Evolutionary conservation across 2,329 filamentous ascomycete genomes (phyloP).

Genomic region (Aaosphaeria pasadenensis): DNA sequence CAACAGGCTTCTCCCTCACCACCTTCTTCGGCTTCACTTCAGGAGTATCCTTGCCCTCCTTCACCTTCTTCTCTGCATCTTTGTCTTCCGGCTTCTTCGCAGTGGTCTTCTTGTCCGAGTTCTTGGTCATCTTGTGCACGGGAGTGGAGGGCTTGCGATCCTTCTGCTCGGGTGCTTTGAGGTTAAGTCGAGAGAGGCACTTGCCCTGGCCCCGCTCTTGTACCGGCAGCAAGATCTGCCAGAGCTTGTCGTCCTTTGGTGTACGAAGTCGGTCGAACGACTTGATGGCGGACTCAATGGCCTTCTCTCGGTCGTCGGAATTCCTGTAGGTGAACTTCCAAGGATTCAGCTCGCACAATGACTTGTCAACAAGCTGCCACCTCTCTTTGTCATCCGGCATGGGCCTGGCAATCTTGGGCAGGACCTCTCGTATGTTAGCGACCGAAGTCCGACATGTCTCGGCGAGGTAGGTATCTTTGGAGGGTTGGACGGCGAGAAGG

Average conservation of each 20-base stretch:
- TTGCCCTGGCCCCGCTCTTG: slow-evolving; percentile 62
- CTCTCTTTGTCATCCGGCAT: slow-evolving; percentile 44
- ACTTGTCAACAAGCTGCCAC: slow-evolving; percentile 53
- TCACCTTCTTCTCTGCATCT: slow-evolving; percentile 45
- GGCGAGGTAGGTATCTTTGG: slow-evolving; percentile 28
- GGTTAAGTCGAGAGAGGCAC: slow-evolving; percentile 57
- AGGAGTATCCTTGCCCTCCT: slow-evolving; percentile 13
- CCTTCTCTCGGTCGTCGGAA: slow-evolving; percentile 55
- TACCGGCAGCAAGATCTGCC: slow-evolving; percentile 60
- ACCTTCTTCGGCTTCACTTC: slow-evolving; percentile 4
- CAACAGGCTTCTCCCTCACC: slow-evolving; percentile 22
- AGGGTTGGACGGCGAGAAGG: slow-evolving; percentile 50
- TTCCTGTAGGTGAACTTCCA: slow-evolving; percentile 59
- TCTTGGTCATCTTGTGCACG: slow-evolving; percentile 38
- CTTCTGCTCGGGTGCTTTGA: slow-evolving; percentile 40
- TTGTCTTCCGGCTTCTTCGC: slow-evolving; percentile 45
- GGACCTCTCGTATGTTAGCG: slow-evolving; percentile 27
- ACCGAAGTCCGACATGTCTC: slow-evolving; percentile 26
- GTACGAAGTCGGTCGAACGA: slow-evolving; percentile 62
- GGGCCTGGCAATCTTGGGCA: slow-evolving; percentile 52
- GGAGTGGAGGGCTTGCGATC: slow-evolving; percentile 29
- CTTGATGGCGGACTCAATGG: slow-evolving; percentile 60
- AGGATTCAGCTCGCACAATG: slow-evolving; percentile 60
- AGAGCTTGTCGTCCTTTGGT: slow-evolving; percentile 58
- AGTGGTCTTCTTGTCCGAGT: slow-evolving; percentile 41